phyloP scores from a whole-genome alignment of 2,329 filamentous ascomycete species.

The Clonostachys rhizophaga region DNA sequence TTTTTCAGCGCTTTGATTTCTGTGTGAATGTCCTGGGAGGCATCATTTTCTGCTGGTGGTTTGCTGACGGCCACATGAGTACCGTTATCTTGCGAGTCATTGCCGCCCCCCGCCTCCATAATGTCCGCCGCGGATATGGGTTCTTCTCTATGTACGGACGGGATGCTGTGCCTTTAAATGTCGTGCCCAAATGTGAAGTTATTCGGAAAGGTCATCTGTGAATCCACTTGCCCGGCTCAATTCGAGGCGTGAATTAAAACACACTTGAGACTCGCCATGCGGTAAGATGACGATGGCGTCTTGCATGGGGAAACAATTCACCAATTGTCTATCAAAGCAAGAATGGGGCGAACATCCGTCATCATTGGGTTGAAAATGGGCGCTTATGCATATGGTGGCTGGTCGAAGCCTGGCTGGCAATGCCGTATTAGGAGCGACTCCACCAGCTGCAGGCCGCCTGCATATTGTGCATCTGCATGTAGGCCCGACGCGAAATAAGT shows the following conservation, averaged over 20 bases:
- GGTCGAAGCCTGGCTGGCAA: too few relatives aligned
- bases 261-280: neutral
- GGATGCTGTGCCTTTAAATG: neutral
- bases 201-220: neutral
- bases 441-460: too few relatives aligned
- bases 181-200: too few relatives aligned
- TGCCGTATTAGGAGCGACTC: too few relatives aligned
- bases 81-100: too few relatives aligned
- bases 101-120: neutral
- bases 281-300: neutral
- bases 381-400: neutral
- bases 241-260: neutral
- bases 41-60: neutral
- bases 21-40: slow-evolving; percentile 6
- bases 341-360: neutral
- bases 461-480: too few relatives aligned
- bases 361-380: neutral
- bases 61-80: too few relatives aligned
- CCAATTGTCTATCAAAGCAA: neutral
- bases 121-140: neutral
- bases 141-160: neutral
- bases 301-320: neutral
- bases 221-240: neutral
- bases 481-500: too few relatives aligned
- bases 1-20: slow-evolving; percentile 8